These are phyloP conservation scores for Pseudocercospora eumusae DNA, from an alignment of 2,329 filamentous ascomycete species.

Conservation along the genomic window DNA sequence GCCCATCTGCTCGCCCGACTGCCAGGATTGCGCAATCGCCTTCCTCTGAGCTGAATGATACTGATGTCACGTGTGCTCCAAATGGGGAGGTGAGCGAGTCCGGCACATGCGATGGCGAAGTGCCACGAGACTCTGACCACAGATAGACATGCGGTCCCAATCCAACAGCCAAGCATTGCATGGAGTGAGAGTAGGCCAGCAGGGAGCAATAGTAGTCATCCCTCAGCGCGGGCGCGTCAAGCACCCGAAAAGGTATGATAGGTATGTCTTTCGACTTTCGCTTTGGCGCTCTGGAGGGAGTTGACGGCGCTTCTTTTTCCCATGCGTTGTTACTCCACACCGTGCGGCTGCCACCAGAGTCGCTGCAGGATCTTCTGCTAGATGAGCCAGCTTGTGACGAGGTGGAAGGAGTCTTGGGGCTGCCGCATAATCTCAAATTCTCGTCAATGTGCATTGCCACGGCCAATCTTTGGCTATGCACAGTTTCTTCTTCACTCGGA, in stretches of 20 bases:
- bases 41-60: slow-evolving; percentile 82
- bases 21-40: slow-evolving; percentile 81
- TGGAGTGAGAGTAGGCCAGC: slow-evolving; percentile 76
- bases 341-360: slow-evolving; percentile 14
- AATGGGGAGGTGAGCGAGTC: slow-evolving; percentile 57
- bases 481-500: slow-evolving; percentile 39
- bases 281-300: slow-evolving; percentile 18
- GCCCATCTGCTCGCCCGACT: slow-evolving; percentile 76
- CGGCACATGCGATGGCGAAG: slow-evolving; percentile 41
- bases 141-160: slow-evolving; percentile 77
- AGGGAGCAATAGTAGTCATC: slow-evolving; percentile 96
- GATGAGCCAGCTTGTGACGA: slow-evolving; percentile 12
- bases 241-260: slow-evolving; percentile 53
- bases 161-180: slow-evolving; percentile 78
- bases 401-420: slow-evolving; percentile 22
- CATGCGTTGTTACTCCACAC: slow-evolving; percentile 31
- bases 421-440: slow-evolving; percentile 64
- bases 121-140: slow-evolving; percentile 76
- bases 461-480: slow-evolving; percentile 74
- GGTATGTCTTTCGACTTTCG: slow-evolving; percentile 33
- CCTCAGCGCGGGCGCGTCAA: slow-evolving; percentile 84
- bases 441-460: slow-evolving; percentile 78
- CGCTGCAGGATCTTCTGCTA: slow-evolving; percentile 17
- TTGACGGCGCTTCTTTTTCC: slow-evolving; percentile 23
- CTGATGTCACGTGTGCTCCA: slow-evolving; percentile 67